Percentiles rank a stretch among this genome's conserved stretches.
Conservation (phyloP, 108 stramenopile genomes). For the Nannochloropsis granulata region DNA sequence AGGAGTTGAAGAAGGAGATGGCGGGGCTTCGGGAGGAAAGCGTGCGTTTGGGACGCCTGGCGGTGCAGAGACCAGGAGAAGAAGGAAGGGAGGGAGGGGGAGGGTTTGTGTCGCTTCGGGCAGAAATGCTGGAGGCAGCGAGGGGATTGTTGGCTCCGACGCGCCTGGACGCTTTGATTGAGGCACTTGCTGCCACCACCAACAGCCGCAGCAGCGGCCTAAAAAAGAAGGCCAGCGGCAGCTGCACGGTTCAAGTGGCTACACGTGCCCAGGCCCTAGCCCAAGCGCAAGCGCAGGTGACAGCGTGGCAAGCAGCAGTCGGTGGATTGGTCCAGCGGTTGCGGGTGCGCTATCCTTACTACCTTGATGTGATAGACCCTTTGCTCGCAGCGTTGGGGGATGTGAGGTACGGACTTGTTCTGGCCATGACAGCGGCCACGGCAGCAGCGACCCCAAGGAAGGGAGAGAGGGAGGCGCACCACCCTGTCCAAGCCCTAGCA, state of each 20-base stretch:
- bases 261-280: neutral
- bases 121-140: neutral
- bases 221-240: too few relatives aligned
- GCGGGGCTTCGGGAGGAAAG: neutral
- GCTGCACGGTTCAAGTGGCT: neutral
- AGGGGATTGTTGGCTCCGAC: neutral
- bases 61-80: neutral
- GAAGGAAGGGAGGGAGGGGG: neutral
- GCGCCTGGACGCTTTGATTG: neutral
- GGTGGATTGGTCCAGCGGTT: neutral
- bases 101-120: neutral
- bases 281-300: neutral
- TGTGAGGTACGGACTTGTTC: neutral
- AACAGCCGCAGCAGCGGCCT: too few relatives aligned
- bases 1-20: neutral
- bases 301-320: neutral
- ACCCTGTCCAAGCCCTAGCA: neutral
- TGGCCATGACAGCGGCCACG: neutral
- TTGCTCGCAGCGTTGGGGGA: neutral
- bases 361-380: neutral
- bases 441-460: neutral
- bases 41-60: neutral
- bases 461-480: neutral
- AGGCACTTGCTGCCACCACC: neutral
- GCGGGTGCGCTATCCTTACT: neutral